Conservation (phyloP, 345 rosid species). For the Ricinus communis region DNA sequence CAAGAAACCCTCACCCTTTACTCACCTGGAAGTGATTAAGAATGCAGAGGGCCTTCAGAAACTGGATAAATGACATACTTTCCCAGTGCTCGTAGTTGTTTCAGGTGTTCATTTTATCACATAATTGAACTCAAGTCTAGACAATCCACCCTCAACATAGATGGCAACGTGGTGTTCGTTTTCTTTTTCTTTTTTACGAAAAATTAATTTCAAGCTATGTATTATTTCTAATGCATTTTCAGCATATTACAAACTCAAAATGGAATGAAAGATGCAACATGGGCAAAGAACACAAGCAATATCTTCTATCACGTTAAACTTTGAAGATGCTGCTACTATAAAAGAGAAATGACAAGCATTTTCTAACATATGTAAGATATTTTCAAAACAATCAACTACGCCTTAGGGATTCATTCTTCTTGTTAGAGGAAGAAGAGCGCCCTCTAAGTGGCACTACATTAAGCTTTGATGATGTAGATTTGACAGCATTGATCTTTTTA, state of each 20-base stretch:
- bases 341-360: not conserved
- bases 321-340: not conserved
- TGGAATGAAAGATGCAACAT: not conserved
- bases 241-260: not conserved
- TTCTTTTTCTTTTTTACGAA: not conserved
- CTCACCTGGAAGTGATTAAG: constrained; percentile 66
- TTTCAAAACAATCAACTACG: constrained; percentile 27
- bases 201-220: not conserved
- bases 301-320: not conserved
- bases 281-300: not conserved
- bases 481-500: constrained; percentile 5
- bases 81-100: too few relatives aligned
- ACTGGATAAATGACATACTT: not conserved
- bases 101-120: too few relatives aligned
- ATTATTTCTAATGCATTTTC: not conserved
- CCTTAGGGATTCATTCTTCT: constrained; percentile 41
- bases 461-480: constrained; percentile 45
- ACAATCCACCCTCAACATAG: too few relatives aligned
- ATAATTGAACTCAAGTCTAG: too few relatives aligned
- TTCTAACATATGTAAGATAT: too few relatives aligned
- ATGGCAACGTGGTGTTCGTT: not conserved
- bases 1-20: constrained; percentile 46
- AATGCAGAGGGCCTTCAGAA: not conserved
- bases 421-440: constrained; percentile 45
- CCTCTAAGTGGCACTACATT: constrained; percentile 80